These are phyloP conservation scores for Pythium periplocum DNA, from an alignment of 352 stramenopile species.

Conservation along the genomic window DNA sequence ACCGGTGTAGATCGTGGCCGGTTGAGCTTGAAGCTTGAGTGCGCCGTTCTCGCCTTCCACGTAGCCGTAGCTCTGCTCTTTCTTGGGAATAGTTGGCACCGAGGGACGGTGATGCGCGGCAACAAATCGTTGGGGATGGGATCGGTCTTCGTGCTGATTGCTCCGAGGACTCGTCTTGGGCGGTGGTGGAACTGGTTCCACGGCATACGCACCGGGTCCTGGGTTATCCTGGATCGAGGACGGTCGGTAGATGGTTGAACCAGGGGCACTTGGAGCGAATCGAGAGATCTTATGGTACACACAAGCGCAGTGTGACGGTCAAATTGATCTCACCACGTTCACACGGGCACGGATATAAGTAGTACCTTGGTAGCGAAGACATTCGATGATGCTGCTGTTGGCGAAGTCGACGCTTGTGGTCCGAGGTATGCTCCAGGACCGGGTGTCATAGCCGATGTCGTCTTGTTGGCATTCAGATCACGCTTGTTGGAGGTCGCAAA, in stretches of 20 bases:
- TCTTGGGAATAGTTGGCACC: constrained; percentile 62
- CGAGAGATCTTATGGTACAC: constrained; percentile 42
- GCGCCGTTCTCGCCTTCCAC: constrained; percentile 36
- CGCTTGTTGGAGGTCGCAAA: constrained; percentile 67
- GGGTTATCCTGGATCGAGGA: constrained; percentile 75
- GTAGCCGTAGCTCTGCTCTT: constrained; percentile 75
- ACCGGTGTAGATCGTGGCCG: constrained; percentile 52
- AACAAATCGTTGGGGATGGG: constrained; percentile 1
- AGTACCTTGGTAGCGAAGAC: constrained; percentile 65
- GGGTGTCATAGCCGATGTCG: constrained; percentile 68
- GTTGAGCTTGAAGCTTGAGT: constrained; percentile 36
- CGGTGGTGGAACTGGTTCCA: not conserved
- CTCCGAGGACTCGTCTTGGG: not conserved
- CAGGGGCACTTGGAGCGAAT: constrained; percentile 65
- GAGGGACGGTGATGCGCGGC: constrained; percentile 15
- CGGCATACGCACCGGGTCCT: constrained; percentile 27
- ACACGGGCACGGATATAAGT: no score
- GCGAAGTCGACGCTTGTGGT: constrained; percentile 7
- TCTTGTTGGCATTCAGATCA: constrained; percentile 77
- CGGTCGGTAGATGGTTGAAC: constrained; percentile 57
- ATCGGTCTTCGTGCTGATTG: constrained; percentile 14
- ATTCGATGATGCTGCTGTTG: constrained; percentile 32
- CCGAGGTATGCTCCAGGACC: constrained; percentile 58
- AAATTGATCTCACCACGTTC: not conserved
- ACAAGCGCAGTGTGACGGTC: constrained; percentile 1